Percentiles rank a stretch among this genome's conserved stretches.
These are phyloP conservation scores for Rhizophagus clarus DNA, from an alignment of 192 early-diverging fungal genomes.

Conservation along the genomic window DNA sequence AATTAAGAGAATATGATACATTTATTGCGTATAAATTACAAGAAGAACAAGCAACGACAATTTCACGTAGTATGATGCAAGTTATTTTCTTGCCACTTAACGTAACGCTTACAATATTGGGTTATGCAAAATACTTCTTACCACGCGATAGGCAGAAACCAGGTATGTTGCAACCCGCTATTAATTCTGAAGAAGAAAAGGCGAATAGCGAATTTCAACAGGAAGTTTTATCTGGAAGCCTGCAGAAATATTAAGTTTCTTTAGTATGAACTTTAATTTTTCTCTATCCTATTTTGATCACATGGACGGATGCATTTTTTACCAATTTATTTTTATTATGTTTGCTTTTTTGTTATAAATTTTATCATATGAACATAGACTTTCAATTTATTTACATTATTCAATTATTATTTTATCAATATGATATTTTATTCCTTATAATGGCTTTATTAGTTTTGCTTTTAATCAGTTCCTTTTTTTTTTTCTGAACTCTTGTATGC, in stretches of 20 bases:
- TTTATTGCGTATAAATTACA: slow-evolving; percentile 54
- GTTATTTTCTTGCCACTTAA: slow-evolving; percentile 58
- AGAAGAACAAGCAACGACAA: slow-evolving; percentile 47
- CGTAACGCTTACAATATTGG: slow-evolving; percentile 45
- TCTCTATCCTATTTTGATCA: too few species aligned
- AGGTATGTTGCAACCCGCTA: slow-evolving; percentile 29
- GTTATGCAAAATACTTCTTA: slow-evolving; percentile 48
- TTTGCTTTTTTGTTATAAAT: too few species aligned
- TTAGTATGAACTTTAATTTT: not conserved
- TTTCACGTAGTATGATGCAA: slow-evolving; percentile 35
- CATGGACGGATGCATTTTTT: too few species aligned
- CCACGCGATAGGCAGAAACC: slow-evolving; percentile 29
- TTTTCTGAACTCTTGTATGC: too few species aligned
- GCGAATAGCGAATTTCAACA: not conserved
- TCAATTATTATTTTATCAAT: too few species aligned
- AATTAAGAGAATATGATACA: slow-evolving; percentile 57
- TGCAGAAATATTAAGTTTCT: slow-evolving; percentile 22
- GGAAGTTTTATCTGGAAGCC: not conserved
- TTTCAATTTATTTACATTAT: too few species aligned
- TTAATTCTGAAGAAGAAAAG: slow-evolving; percentile 18
- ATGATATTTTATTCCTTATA: too few species aligned
- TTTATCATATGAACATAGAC: too few species aligned
- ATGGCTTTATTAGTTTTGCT: too few species aligned
- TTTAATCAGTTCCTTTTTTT: too few species aligned
- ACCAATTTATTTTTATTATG: too few species aligned